Evolutionary conservation across 202 grass and related monocot species (phyloP).

Genomic region (Panicum hallii): DNA sequence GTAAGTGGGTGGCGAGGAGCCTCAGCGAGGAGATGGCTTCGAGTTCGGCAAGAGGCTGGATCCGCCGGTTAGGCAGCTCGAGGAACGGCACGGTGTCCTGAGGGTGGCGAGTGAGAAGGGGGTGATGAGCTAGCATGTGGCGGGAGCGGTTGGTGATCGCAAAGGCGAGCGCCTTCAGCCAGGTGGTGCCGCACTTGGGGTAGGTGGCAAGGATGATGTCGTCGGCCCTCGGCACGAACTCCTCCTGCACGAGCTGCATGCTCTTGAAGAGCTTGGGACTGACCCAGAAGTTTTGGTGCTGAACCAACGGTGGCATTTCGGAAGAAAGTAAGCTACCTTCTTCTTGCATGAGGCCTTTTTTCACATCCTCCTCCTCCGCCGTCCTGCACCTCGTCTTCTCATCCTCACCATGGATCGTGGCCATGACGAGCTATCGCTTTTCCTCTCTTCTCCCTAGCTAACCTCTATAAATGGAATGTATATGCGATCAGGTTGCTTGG

Average conservation of each 20-base stretch:
- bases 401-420: too few relatives aligned
- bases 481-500: too few relatives aligned
- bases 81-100: slow-evolving; percentile 28
- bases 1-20: slow-evolving; percentile 24
- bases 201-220: slow-evolving; percentile 28
- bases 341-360: not conserved
- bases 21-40: not conserved
- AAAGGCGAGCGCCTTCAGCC: slow-evolving; percentile 28
- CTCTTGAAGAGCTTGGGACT: not conserved
- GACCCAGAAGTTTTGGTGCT: not conserved
- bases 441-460: too few relatives aligned
- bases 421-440: too few relatives aligned
- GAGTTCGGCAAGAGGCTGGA: not conserved
- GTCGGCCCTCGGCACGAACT: not conserved
- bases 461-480: too few relatives aligned
- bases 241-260: not conserved
- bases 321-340: not conserved
- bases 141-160: not conserved
- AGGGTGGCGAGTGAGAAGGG: not conserved
- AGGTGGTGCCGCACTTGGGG: slow-evolving; percentile 34
- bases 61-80: not conserved
- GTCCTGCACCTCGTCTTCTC: not conserved
- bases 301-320: not conserved
- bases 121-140: not conserved
- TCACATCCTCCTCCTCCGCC: not conserved